These are phyloP conservation scores for Xylariales sp. DNA, from an alignment of 2,329 filamentous ascomycete species.

Conservation along the genomic window DNA sequence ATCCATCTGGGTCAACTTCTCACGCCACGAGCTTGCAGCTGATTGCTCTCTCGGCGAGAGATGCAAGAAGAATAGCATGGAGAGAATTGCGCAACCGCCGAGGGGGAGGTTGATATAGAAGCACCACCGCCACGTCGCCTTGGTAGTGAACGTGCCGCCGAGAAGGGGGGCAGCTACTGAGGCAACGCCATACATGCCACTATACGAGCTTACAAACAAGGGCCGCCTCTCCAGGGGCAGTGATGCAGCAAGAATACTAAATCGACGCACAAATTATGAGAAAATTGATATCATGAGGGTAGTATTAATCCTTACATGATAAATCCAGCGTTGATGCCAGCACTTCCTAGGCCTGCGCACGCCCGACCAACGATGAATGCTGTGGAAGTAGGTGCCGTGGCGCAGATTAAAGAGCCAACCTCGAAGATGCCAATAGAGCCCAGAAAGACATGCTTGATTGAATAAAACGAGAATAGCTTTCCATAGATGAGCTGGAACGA, in stretches of 20 bases:
- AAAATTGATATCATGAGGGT: too few species aligned
- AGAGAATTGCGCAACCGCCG: conserved; percentile 21
- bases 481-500: conserved; percentile 34
- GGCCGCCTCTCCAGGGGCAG: conserved; percentile 26
- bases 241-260: conserved; percentile 9
- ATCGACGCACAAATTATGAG: neutral
- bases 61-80: conserved; percentile 20
- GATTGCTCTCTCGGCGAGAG: conserved; percentile 13
- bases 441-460: conserved; percentile 26
- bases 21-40: too few species aligned
- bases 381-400: conserved; percentile 30
- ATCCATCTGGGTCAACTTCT: conserved; percentile 24
- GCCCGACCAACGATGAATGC: conserved; percentile 36
- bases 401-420: conserved; percentile 33
- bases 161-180: conserved; percentile 29
- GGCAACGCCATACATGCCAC: conserved; percentile 28
- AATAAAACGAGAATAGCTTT: conserved; percentile 32
- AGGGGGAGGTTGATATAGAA: conserved; percentile 36
- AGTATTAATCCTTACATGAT: too few species aligned
- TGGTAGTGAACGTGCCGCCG: conserved; percentile 31
- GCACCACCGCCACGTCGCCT: conserved; percentile 32
- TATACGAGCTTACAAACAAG: conserved; percentile 27
- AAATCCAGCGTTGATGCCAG: conserved; percentile 34
- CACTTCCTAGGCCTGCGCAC: conserved; percentile 31
- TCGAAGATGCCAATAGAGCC: conserved; percentile 29